Percentiles rank a stretch among this genome's conserved stretches.
Evolutionary conservation across 495 filamentous ascomycete genomes (phyloP).

Genomic region (Penicillium cosmopolitanum): DNA sequence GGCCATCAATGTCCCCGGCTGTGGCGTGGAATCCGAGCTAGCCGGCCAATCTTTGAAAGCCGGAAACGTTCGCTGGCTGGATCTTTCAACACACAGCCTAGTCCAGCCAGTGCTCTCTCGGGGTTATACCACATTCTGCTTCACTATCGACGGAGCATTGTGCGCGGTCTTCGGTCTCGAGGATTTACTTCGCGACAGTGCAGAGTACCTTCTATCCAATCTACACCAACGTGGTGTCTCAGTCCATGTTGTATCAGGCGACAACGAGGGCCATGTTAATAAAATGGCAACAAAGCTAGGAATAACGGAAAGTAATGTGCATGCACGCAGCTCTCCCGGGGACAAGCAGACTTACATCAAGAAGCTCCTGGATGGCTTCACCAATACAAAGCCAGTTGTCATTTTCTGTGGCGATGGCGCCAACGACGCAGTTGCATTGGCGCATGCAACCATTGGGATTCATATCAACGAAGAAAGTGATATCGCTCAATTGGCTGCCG

Average conservation of each 20-base stretch:
- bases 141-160: conserved; percentile 55
- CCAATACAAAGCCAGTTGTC: conserved; percentile 42
- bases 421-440: conserved; percentile 77
- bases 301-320: conserved; percentile 52
- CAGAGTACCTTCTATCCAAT: no score
- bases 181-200: conserved; percentile 60
- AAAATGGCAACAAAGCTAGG: conserved; percentile 54
- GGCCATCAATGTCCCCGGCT: conserved; percentile 54
- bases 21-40: conserved; percentile 47
- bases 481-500: conserved; percentile 67
- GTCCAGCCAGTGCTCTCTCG: conserved; percentile 48
- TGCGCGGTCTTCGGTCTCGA: conserved; percentile 62
- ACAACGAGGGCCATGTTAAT: conserved; percentile 63
- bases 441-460: conserved; percentile 73
- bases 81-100: conserved; percentile 31
- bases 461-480: conserved; percentile 67
- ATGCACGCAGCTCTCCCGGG: conserved; percentile 56
- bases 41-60: conserved; percentile 47
- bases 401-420: conserved; percentile 81
- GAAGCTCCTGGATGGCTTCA: conserved; percentile 26
- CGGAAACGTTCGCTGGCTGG: conserved; percentile 69
- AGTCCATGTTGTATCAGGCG: conserved; percentile 71
- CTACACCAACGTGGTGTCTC: conserved; percentile 48
- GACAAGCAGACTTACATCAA: conserved; percentile 69
- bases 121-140: conserved; percentile 65